phyloP scores from a whole-genome alignment of 208 protist genomes.

The Trypanosoma boissoni region DNA sequence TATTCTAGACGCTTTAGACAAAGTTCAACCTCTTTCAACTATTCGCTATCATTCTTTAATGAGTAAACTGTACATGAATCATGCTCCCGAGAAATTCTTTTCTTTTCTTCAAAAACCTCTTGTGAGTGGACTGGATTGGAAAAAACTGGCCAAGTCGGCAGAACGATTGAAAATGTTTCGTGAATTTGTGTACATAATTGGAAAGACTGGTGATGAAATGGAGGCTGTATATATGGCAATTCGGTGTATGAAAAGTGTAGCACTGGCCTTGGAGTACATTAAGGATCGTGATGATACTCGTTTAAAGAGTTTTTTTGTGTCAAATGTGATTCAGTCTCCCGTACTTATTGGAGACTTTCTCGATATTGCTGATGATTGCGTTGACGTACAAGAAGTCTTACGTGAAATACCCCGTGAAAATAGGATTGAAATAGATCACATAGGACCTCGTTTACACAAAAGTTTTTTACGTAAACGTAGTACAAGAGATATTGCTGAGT shows the following conservation, averaged over 20 bases:
- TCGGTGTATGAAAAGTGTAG: constrained; percentile 26
- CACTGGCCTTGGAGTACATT: constrained; percentile 23
- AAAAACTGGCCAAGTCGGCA: constrained; percentile 17
- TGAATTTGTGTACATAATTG: constrained; percentile 28
- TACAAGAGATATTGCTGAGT: constrained; percentile 12
- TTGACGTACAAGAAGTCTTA: constrained; percentile 15
- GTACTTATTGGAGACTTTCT: constrained; percentile 31
- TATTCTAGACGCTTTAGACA: constrained; percentile 20
- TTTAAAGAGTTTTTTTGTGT: constrained; percentile 18
- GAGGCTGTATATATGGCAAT: constrained; percentile 27
- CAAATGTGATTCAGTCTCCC: constrained; percentile 28
- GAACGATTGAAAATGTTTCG: constrained; percentile 26
- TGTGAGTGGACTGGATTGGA: constrained; percentile 24
- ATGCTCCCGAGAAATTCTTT: constrained; percentile 23
- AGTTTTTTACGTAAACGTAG: constrained; percentile 7
- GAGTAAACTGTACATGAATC: constrained; percentile 23
- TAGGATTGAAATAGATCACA: constrained; percentile 6
- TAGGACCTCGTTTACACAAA: constrained; percentile 18
- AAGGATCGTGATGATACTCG: constrained; percentile 14
- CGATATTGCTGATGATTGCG: constrained; percentile 17
- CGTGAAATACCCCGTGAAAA: constrained; percentile 17
- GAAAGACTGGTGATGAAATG: constrained; percentile 28
- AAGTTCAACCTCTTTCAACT: constrained; percentile 14
- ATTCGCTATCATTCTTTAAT: constrained; percentile 22
- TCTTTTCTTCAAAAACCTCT: constrained; percentile 27